Evolutionary conservation across 2,329 filamentous ascomycete genomes (phyloP), one percentile per base, ranked within the genome.

Genomic region (Triangularia setosa): DNA sequence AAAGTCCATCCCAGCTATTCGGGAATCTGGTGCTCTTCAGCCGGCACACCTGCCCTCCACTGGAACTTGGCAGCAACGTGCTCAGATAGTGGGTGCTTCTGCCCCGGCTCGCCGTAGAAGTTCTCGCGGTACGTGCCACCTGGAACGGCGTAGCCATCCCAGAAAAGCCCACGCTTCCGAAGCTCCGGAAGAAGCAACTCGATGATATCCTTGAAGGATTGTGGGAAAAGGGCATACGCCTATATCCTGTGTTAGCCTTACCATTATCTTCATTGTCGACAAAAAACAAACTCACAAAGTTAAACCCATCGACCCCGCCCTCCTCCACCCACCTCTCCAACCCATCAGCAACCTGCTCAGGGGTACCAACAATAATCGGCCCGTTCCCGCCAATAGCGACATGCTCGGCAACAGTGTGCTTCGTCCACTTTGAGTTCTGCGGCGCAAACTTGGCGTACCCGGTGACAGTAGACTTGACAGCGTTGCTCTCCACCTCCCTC

Each of bases 251-350:
- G n/a, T 65, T 58, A 69, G 60, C 25, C 1, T 25, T 16, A 25
- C 8, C 44, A n/a, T 8, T 21, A 4, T 21, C 24, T 28, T 30
- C n/a, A n/a, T 16, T 16, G 4, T 18, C 9, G 23, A 25, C 14
- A 4, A 8, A n/a, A n/a, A 28, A 24, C 48, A n/a, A 18, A 67
- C 70, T 64, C 58, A 72, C 87, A 73, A 92, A 82, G 72, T 92
- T 92, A 75, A 92, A 92, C 0, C 89, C 89, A 71, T 92, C 89
- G 0, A 92, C 83, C 68, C 90, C 89, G 0, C 87, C 88, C 72
- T 90, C 88, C 5, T 78, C 71, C 0, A 91, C 79, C 89, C 89
- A 92, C 0, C 79, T 75, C 75, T 92, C 87, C 63, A 92, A 79
- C 53, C 83, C 81, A 72, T 92, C 88, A 0, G 87, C 89, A 1